These are phyloP conservation scores for Xylaria sp. DNA, from an alignment of 495 filamentous ascomycete genomes.

Conservation along the genomic window DNA sequence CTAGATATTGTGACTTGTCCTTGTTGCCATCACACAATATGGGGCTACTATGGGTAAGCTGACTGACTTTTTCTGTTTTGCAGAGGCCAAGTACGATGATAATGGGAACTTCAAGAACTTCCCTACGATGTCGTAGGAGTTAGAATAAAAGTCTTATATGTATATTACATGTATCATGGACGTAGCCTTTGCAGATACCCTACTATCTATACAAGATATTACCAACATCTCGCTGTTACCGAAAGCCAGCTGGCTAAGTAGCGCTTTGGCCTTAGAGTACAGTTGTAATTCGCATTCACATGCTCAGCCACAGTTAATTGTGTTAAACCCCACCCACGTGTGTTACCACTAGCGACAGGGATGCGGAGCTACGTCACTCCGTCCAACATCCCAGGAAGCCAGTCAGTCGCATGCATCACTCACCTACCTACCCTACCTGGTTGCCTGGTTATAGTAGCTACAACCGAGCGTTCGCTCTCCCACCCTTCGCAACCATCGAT, in stretches of 20 bases:
- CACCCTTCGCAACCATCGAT: conserved; percentile 15
- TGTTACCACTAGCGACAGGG: neutral
- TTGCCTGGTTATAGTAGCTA: neutral
- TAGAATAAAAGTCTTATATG: neutral
- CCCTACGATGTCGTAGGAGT: conserved; percentile 28
- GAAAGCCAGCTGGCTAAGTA: neutral
- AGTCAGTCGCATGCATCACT: neutral
- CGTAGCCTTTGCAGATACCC: neutral
- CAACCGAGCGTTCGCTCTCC: neutral
- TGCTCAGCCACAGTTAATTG: neutral
- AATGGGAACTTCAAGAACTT: conserved; percentile 63
- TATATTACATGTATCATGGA: conserved; percentile 20
- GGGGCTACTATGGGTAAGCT: too few species aligned
- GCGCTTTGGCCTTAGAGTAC: neutral
- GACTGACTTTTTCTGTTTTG: conserved; percentile 30
- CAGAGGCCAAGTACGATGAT: conserved; percentile 87
- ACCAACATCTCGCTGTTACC: neutral
- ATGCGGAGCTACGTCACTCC: conserved; percentile 20
- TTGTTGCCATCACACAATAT: too few species aligned
- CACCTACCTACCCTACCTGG: too few species aligned
- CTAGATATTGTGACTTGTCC: neutral
- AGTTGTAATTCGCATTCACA: too few species aligned
- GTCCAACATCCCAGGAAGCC: conserved; percentile 13
- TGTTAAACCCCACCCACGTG: neutral
- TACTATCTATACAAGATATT: conserved; percentile 10